These are phyloP conservation scores for Trapa incisa DNA, from an alignment of 345 rosid species.

Conservation along the genomic window DNA sequence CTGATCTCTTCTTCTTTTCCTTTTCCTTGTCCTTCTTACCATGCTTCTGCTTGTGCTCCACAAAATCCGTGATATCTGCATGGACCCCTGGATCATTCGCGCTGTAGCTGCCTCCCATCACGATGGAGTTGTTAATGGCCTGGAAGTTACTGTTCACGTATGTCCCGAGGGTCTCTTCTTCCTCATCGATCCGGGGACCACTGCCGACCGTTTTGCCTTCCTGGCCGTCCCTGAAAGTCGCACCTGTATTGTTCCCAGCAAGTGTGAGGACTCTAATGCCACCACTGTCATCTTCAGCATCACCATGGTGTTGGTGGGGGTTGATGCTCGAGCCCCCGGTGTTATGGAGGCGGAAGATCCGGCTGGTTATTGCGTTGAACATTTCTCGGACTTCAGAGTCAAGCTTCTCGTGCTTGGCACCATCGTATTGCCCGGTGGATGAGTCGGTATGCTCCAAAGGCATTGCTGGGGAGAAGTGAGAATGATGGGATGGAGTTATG, in stretches of 20 bases:
- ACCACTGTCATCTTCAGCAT: constrained; percentile 24
- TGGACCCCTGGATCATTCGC: constrained; percentile 91
- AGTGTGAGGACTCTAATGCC: constrained; percentile 54
- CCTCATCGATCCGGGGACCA: constrained; percentile 14
- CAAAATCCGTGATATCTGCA: constrained; percentile 43
- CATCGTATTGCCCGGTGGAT: constrained; percentile 13
- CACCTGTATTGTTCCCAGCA: constrained; percentile 67
- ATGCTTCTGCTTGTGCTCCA: constrained; percentile 13
- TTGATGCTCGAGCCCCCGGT: constrained; percentile 19
- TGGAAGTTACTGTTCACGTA: constrained; percentile 88
- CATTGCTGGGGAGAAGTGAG: constrained; percentile 13
- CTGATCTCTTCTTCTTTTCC: constrained; percentile 11
- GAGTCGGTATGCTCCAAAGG: constrained; percentile 21
- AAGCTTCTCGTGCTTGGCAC: constrained; percentile 15
- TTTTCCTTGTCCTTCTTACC: constrained; percentile 18
- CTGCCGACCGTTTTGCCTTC: constrained; percentile 25
- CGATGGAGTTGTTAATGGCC: constrained; percentile 79
- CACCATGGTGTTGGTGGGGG: constrained; percentile 9
- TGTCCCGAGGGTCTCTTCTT: constrained; percentile 29
- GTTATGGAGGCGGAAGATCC: constrained; percentile 28
- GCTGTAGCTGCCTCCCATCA: constrained; percentile 51
- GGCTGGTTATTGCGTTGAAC: constrained; percentile 33
- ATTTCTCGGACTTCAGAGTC: constrained; percentile 33
- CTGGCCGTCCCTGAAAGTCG: constrained; percentile 55
- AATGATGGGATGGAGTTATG: neutral